Percentiles rank a stretch among this genome's conserved stretches.
These are phyloP conservation scores for Akanthomyces lecanii DNA, from an alignment of 2,329 filamentous ascomycete genomes.

Conservation along the genomic window DNA sequence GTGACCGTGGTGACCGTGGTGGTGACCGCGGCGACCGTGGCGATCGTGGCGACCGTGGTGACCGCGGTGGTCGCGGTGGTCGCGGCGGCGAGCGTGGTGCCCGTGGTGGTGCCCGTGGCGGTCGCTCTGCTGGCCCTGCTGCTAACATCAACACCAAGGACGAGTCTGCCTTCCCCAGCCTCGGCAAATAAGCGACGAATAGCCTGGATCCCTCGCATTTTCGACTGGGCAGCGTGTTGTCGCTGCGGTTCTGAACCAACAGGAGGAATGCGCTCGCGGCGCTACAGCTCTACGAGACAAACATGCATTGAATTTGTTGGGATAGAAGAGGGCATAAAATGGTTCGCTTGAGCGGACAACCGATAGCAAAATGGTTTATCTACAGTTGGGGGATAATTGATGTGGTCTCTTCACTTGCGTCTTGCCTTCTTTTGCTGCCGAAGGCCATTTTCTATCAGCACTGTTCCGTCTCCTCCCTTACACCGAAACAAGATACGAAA, in stretches of 20 bases:
- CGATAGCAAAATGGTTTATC: background rate
- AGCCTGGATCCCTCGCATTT: conserved; percentile 12
- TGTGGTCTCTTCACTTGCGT: background rate
- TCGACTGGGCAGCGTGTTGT: background rate
- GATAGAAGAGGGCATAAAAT: conserved; percentile 1
- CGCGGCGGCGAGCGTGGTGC: conserved; percentile 34
- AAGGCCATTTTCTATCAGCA: background rate
- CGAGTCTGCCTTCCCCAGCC: conserved; percentile 57
- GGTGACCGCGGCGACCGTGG: conserved; percentile 39
- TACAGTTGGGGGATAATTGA: background rate
- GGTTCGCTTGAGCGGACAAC: conserved; percentile 4
- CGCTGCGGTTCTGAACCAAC: background rate
- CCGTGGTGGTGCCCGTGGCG: conserved; percentile 34
- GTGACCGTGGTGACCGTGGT: conserved; percentile 34
- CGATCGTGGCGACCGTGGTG: conserved; percentile 35
- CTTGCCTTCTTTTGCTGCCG: background rate
- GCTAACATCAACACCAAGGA: conserved; percentile 53
- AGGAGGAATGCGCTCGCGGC: background rate
- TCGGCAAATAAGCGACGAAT: conserved; percentile 44
- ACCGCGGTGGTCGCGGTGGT: conserved; percentile 40
- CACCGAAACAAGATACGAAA: conserved; percentile 1
- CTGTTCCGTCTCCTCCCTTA: background rate
- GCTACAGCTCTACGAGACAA: conserved; percentile 6
- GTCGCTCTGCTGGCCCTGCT: conserved; percentile 36
- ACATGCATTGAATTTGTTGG: conserved; percentile 6